Percentiles rank a stretch among this genome's conserved stretches.
phyloP scores from a whole-genome alignment of 345 rosid species.

The Streptanthus diversifolius region DNA sequence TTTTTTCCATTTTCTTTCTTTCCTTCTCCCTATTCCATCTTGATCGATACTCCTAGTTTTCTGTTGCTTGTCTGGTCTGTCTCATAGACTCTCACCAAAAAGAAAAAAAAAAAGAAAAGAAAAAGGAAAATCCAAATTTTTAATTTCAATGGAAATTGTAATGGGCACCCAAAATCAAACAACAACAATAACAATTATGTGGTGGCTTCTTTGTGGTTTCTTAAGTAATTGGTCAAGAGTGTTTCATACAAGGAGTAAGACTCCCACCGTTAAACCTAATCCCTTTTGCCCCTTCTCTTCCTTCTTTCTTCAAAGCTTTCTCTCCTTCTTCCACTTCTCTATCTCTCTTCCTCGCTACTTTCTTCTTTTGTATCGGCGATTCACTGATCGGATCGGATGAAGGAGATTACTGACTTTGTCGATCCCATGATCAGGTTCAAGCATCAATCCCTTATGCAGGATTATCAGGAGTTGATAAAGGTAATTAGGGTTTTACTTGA shows the following conservation, averaged over 20 bases:
- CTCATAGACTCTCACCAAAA: slow-evolving; percentile 6
- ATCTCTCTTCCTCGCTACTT: neutral
- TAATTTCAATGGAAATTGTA: slow-evolving; percentile 17
- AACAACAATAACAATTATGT: slow-evolving; percentile 59
- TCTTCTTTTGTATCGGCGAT: neutral
- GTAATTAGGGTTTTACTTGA: slow-evolving; percentile 37
- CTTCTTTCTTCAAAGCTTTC: slow-evolving; percentile 7
- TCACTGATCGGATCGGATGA: slow-evolving; percentile 40
- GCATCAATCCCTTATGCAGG: slow-evolving; percentile 55
- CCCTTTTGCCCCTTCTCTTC: slow-evolving; percentile 29
- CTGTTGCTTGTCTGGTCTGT: slow-evolving; percentile 33
- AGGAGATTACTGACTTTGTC: slow-evolving; percentile 35
- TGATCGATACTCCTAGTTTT: slow-evolving; percentile 31
- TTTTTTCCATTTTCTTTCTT: neutral
- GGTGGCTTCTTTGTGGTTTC: slow-evolving; percentile 78
- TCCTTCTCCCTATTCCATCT: neutral
- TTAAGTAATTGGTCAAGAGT: slow-evolving; percentile 70
- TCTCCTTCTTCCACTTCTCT: neutral
- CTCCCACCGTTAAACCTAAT: slow-evolving; percentile 48
- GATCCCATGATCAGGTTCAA: slow-evolving; percentile 47
- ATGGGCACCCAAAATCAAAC: slow-evolving; percentile 26
- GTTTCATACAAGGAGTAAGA: slow-evolving; percentile 62
- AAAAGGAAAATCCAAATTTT: slow-evolving; percentile 24
- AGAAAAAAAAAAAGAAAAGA: slow-evolving; percentile 6
- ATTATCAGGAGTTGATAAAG: slow-evolving; percentile 47